A percentile compares a stretch with the other conserved stretches of the same genome.
phyloP scores from a whole-genome alignment of 257 asterid species.

The Buddleja alternifolia region DNA sequence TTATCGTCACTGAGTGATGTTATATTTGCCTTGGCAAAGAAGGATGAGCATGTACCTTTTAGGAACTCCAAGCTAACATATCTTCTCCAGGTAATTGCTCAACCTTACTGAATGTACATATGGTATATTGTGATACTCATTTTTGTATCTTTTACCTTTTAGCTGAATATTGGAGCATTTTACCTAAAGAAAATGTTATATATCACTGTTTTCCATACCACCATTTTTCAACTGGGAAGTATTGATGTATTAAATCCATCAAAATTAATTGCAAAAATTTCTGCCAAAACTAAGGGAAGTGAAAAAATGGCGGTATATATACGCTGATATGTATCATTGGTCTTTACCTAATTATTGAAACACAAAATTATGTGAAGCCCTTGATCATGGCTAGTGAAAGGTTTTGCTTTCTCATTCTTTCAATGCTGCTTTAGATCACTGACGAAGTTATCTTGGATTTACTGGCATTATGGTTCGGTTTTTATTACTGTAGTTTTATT shows the following conservation, averaged over 20 bases:
- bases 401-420: background rate
- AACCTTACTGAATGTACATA: background rate
- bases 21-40: constrained; percentile 91
- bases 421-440: background rate
- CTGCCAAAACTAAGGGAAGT: too few species aligned
- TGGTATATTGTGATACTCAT: background rate
- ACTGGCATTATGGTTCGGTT: background rate
- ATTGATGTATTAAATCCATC: too few species aligned
- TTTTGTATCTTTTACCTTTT: background rate
- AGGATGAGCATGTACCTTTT: constrained; percentile 92
- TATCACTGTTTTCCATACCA: too few species aligned
- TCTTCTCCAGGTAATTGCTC: constrained; percentile 87
- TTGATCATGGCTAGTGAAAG: constrained; percentile 1
- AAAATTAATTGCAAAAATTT: too few species aligned
- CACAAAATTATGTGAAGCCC: background rate
- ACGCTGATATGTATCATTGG: too few species aligned
- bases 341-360: background rate
- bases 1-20: constrained; percentile 93
- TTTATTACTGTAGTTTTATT: background rate
- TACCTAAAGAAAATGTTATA: too few species aligned
- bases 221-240: too few species aligned
- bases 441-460: background rate
- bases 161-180: background rate
- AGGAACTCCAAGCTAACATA: constrained; percentile 96
- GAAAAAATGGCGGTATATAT: too few species aligned